These are phyloP conservation scores for Oryza rufipogon DNA, from an alignment of 176 grass and related monocot genomes.

Conservation along the genomic window DNA sequence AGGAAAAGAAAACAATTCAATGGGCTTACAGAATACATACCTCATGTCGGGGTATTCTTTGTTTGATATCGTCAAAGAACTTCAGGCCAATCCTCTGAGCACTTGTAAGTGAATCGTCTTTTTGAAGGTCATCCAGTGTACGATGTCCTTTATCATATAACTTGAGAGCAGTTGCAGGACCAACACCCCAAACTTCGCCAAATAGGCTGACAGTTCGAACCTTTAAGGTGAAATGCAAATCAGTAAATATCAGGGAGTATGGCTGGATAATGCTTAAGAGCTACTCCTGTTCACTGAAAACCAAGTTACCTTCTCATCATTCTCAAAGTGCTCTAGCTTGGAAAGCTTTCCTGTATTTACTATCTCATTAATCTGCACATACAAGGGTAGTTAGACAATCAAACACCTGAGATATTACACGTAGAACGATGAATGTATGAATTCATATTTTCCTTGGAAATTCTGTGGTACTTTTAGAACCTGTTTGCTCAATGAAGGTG, in stretches of 20 bases:
- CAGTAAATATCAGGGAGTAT: constrained; percentile 21
- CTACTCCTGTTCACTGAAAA: constrained; percentile 3
- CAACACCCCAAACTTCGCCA: constrained; percentile 97
- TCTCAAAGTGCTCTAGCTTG: constrained; percentile 95
- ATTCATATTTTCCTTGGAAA: constrained; percentile 24
- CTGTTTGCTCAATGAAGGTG: background rate
- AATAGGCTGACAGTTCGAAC: constrained; percentile 78
- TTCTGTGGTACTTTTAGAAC: background rate
- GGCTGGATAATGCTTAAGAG: constrained; percentile 14
- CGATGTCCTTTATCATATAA: constrained; percentile 95
- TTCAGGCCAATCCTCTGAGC: constrained; percentile 81
- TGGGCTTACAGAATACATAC: constrained; percentile 32
- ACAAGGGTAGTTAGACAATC: background rate
- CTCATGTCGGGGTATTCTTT: constrained; percentile 88
- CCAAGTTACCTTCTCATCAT: constrained; percentile 84
- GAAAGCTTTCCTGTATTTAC: constrained; percentile 87
- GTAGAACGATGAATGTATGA: constrained; percentile 1
- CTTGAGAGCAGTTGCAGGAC: constrained; percentile 87
- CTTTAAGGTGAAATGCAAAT: constrained; percentile 45
- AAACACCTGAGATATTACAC: background rate
- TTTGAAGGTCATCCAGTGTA: constrained; percentile 83
- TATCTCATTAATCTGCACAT: constrained; percentile 94
- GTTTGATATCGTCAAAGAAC: constrained; percentile 90
- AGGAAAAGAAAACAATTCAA: constrained; percentile 7
- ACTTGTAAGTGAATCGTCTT: constrained; percentile 74